Evolutionary conservation across 1,284 basidiomycete species (phyloP).

Genomic region (Peniophora sp.): DNA sequence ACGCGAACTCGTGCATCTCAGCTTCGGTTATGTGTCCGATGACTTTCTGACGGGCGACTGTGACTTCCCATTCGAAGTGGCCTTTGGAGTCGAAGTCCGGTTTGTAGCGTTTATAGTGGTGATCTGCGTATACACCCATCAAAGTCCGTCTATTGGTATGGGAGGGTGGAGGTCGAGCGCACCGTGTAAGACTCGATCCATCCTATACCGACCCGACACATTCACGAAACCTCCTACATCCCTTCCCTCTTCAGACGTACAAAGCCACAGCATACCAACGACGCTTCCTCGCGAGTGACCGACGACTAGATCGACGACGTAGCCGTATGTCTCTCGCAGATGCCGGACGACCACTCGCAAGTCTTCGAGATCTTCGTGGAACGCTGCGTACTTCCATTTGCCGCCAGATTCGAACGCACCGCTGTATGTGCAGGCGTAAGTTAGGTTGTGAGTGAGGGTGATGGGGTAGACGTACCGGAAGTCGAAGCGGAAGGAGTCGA

Average conservation of each 20-base stretch:
- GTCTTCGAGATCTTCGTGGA: slow-evolving; percentile 57
- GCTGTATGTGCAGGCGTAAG: slow-evolving; percentile 26
- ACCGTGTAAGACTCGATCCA: slow-evolving; percentile 38
- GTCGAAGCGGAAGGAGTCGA: slow-evolving; percentile 80
- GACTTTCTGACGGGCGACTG: slow-evolving; percentile 53
- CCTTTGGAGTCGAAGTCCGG: slow-evolving; percentile 45
- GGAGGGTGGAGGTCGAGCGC: too few relatives aligned
- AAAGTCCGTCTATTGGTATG: not conserved
- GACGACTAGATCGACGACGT: slow-evolving; percentile 57
- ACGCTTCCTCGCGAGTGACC: slow-evolving; percentile 70
- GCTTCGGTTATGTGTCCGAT: slow-evolving; percentile 43
- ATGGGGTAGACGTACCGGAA: slow-evolving; percentile 52
- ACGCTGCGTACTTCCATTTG: slow-evolving; percentile 46
- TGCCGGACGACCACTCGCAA: slow-evolving; percentile 55
- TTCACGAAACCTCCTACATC: slow-evolving; percentile 56
- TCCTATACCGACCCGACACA: slow-evolving; percentile 65
- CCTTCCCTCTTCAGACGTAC: slow-evolving; percentile 47
- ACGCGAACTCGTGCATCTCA: slow-evolving; percentile 51
- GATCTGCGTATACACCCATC: not conserved
- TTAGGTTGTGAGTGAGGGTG: not conserved
- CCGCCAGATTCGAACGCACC: slow-evolving; percentile 72
- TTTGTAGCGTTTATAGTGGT: slow-evolving; percentile 20
- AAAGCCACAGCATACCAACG: slow-evolving; percentile 59
- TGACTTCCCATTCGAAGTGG: slow-evolving; percentile 47
- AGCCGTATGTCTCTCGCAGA: slow-evolving; percentile 49